Conservation (phyloP, 1,284 basidiomycete species). For the Ceratobasidium sp. region DNA sequence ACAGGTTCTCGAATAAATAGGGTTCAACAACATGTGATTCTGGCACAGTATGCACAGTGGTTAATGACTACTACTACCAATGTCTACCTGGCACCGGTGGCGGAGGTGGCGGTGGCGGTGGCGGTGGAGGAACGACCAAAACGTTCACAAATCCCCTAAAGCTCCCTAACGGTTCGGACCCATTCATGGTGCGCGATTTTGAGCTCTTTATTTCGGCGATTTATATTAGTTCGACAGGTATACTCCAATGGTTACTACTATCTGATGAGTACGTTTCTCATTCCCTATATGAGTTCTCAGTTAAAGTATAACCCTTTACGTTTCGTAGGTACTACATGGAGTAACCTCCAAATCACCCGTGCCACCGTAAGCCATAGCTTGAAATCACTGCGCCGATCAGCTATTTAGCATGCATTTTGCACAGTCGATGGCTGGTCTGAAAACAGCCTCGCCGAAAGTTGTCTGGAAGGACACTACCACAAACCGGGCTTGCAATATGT, state of each 20-base stretch:
- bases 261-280: constrained; percentile 8
- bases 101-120: too few species aligned
- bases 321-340: constrained; percentile 53
- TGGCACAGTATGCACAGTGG: background rate
- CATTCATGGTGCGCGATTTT: constrained; percentile 48
- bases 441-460: constrained; percentile 52
- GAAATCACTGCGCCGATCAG: background rate
- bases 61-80: constrained; percentile 25
- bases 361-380: constrained; percentile 48
- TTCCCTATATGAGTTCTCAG: background rate
- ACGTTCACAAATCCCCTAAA: constrained; percentile 46
- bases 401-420: background rate
- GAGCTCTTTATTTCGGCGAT: background rate
- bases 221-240: constrained; percentile 42
- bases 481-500: constrained; percentile 54
- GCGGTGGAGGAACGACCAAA: too few species aligned
- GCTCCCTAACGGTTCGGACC: constrained; percentile 50
- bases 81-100: constrained; percentile 7
- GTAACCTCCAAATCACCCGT: constrained; percentile 52
- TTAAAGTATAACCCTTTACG: background rate
- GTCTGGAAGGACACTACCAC: constrained; percentile 52
- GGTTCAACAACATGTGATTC: constrained; percentile 2
- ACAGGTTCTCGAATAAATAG: background rate
- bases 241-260: constrained; percentile 52
- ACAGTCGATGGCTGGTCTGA: constrained; percentile 51